Base-by-base conservation (phyloP, 371 early-diverging fungal species). In the Funneliformis caledonium region DNA sequence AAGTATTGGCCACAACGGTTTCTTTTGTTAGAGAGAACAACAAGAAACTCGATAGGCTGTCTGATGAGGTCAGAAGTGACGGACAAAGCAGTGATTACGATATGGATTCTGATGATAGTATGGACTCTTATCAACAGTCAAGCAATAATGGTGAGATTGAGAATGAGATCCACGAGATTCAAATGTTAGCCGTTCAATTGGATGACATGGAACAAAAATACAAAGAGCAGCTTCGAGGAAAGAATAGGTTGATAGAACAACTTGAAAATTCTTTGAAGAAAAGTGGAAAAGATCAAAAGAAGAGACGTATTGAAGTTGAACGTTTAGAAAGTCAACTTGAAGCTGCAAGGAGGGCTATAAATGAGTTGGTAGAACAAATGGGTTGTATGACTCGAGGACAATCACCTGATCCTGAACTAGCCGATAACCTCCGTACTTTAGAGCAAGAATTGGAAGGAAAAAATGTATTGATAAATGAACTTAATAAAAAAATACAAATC, bases 11-110 rank as follows among this genome's bases (percentile, higher is more conserved):
- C n/a, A 79, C 80, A 1, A 43, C 80, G 8, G 61, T 72, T 12
- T 70, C 69, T 69, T 64, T 79, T n/a, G 22, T 79, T 16, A 26
- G 52, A 59, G 80, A 79, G 22, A 79, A 70, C 59, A 79, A 79
- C 70, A 79, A 37, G 16, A 79, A 72, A 79, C 42, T 79, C 14
- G 78, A 65, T 52, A 14, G 42, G 37, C n/a, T 77, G n/a, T 48
- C 78, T 47, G 78, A 77, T 19, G 78, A 77, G 50, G 26, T 77
- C 31, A 50, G 52, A 59, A 79, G 47, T 70, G 62, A 77, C 43
- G 68, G 68, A 9, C n/a, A 67, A 43, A 52, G 50, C 19, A 52
- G 68, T 56, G 78, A 64, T 31, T 52, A 78, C 45, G 78, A 68
- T 11, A 47, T 47, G 10, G 67, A 67, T 22, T 31, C n/a, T 19